Evolutionary conservation across 2,329 filamentous ascomycete genomes (phyloP).

Genomic region (Apiospora hydei): DNA sequence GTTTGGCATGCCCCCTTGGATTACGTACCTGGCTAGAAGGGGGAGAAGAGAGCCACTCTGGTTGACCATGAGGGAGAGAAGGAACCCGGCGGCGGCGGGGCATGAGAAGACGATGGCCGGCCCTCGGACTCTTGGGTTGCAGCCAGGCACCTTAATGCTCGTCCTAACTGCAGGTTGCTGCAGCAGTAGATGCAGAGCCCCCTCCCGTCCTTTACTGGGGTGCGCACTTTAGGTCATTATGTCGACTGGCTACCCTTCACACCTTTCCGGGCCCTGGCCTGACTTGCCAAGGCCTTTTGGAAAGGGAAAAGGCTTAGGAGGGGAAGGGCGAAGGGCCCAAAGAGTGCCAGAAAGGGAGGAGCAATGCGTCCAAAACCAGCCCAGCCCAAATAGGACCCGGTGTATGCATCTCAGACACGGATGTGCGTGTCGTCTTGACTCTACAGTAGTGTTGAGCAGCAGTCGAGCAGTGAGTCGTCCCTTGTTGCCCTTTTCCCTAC

Average conservation of each 20-base stretch:
- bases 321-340: too few relatives aligned
- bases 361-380: not conserved
- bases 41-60: not conserved
- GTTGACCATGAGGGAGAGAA: too few relatives aligned
- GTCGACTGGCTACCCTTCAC: not conserved
- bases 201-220: not conserved
- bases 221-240: not conserved
- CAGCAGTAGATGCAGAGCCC: not conserved
- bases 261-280: not conserved
- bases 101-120: not conserved
- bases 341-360: not conserved
- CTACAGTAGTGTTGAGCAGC: not conserved
- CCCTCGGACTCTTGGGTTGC: constrained; percentile 11
- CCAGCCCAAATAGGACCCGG: not conserved
- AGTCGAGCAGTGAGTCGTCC: not conserved
- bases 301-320: not conserved
- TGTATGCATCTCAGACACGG: not conserved
- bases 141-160: not conserved
- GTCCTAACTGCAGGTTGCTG: not conserved
- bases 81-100: not conserved
- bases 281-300: not conserved
- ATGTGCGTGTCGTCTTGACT: not conserved
- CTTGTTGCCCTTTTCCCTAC: not conserved
- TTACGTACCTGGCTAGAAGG: not conserved
- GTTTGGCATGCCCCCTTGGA: too few relatives aligned